Evolutionary conservation across 73 alveolate genomes (phyloP), one percentile per base, ranked within the genome.

Genomic region (Symbiodinium pilosum): DNA sequence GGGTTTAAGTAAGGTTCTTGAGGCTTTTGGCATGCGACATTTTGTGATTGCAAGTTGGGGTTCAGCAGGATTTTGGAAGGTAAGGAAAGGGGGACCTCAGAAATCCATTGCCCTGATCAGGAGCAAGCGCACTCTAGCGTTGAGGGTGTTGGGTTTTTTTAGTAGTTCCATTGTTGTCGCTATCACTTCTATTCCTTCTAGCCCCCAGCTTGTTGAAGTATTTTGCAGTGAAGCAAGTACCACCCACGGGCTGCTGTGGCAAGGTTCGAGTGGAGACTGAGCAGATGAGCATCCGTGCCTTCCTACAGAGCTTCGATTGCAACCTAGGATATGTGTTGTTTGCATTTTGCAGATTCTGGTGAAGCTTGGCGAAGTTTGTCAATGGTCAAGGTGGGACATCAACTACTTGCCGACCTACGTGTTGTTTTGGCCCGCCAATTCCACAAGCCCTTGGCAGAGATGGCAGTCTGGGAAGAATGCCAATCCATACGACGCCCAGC

Each of bases 331-430:
- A 18, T 36, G 88, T 40, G 30, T 21, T 20, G 47, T n/a, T n/a
- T n/a, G n/a, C n/a, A 34, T 12, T 12, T 18, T 69, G 84, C 84
- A 14, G 84, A 26, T 30, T 56, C 77, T 24, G 28, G 1, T 1
- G 1, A 24, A 56, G 20, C 3, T 85, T 43, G 30, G 24, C 77
- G 26, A 4, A 24, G 3, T 30, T 11, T 1, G 52, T 30, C 44
- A n/a, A n/a, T n/a, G n/a, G n/a, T n/a, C 38, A 5, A 87, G 94
- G 94, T 89, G 95, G 95, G 95, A 89, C 40, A 89, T 89, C 26
- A 38, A 56, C 73, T 89, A 59, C 86, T 28, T 89, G 71, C 95
- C 95, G 52, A 68, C 95, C 87, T 89, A 89, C 52, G 95, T 89
- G 5, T 43, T 89, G 43, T 68, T 89, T 47, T 89, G 95, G 95